Conservation (phyloP, 1,284 basidiomycete genomes). For the Meira miltonrushii region DNA sequence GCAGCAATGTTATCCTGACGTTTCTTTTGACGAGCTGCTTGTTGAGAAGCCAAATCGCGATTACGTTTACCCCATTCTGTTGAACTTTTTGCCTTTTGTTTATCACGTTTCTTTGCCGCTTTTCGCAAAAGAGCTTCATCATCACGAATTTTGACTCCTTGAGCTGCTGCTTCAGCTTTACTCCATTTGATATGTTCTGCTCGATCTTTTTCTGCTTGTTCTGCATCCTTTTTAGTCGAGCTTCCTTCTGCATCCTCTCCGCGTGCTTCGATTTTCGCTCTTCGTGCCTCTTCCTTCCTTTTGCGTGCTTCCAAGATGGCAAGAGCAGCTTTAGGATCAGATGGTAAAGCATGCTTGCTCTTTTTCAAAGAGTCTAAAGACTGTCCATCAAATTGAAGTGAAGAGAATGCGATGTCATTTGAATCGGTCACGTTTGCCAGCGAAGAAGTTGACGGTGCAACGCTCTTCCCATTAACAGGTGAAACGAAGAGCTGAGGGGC, state of each 20-base stretch:
- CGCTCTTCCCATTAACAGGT: slow-evolving; percentile 23
- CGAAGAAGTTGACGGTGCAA: slow-evolving; percentile 24
- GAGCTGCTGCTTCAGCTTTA: slow-evolving; percentile 40
- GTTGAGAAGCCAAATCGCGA: slow-evolving; percentile 28
- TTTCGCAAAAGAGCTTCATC: slow-evolving; percentile 47
- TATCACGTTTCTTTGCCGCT: slow-evolving; percentile 44
- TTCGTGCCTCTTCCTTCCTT: slow-evolving; percentile 30
- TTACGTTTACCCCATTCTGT: slow-evolving; percentile 42
- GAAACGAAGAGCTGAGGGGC: too few relatives aligned
- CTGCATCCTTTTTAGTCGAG: slow-evolving; percentile 10
- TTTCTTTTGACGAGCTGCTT: slow-evolving; percentile 44
- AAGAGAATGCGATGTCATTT: slow-evolving; percentile 28
- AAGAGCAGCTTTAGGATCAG: slow-evolving; percentile 46
- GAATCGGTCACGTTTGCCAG: slow-evolving; percentile 11
- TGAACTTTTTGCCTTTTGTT: slow-evolving; percentile 43
- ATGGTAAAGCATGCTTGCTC: slow-evolving; percentile 39
- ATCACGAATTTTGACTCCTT: slow-evolving; percentile 48
- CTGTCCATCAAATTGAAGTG: slow-evolving; percentile 25
- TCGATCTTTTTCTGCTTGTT: slow-evolving; percentile 18
- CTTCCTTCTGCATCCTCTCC: slow-evolving; percentile 28
- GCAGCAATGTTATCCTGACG: slow-evolving; percentile 44
- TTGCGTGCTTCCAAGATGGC: slow-evolving; percentile 44
- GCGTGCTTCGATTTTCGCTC: slow-evolving; percentile 21
- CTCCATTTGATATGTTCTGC: slow-evolving; percentile 43
- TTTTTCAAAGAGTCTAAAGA: slow-evolving; percentile 24